Evolutionary conservation across 2,329 filamentous ascomycete species (phyloP).

Genomic region (Pyrenochaeta sp.): DNA sequence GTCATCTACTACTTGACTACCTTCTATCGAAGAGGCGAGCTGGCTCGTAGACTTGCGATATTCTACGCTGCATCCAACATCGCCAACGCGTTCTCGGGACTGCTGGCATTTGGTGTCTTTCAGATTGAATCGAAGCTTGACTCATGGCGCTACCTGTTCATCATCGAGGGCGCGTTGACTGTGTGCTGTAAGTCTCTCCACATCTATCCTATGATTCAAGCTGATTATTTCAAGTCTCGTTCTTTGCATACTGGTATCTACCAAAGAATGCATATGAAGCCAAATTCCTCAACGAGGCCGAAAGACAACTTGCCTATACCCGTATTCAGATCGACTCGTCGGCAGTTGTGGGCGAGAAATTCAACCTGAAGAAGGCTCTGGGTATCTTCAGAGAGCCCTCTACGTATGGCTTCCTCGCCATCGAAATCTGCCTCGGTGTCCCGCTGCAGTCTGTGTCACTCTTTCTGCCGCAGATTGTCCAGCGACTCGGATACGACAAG

Average conservation of each 20-base stretch:
- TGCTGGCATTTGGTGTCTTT: constrained; percentile 69
- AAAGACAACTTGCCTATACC: constrained; percentile 73
- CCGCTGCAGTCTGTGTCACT: constrained; percentile 65
- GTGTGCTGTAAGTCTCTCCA: constrained; percentile 55
- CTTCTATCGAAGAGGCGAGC: constrained; percentile 76
- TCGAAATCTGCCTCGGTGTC: constrained; percentile 68
- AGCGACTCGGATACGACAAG: constrained; percentile 60
- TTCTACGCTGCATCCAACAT: constrained; percentile 82
- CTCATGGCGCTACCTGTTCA: constrained; percentile 72
- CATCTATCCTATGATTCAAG: constrained; percentile 29
- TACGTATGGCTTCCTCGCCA: constrained; percentile 63
- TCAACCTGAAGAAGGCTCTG: constrained; percentile 61
- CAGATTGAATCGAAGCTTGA: constrained; percentile 62
- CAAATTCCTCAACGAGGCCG: constrained; percentile 70
- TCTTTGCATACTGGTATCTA: constrained; percentile 75
- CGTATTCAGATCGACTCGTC: constrained; percentile 81
- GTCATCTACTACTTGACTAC: constrained; percentile 69
- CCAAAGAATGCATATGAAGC: constrained; percentile 71
- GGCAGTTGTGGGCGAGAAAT: constrained; percentile 66
- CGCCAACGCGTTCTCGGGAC: constrained; percentile 71
- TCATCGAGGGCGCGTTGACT: constrained; percentile 67
- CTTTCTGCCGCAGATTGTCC: constrained; percentile 67
- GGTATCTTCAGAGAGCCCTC: constrained; percentile 63
- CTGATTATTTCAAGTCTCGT: constrained; percentile 47
- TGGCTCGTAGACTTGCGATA: constrained; percentile 73